Percentiles rank a stretch among this genome's conserved stretches.
Conservation (phyloP, 352 stramenopile genomes). For the Elongisporangium anandrum region DNA sequence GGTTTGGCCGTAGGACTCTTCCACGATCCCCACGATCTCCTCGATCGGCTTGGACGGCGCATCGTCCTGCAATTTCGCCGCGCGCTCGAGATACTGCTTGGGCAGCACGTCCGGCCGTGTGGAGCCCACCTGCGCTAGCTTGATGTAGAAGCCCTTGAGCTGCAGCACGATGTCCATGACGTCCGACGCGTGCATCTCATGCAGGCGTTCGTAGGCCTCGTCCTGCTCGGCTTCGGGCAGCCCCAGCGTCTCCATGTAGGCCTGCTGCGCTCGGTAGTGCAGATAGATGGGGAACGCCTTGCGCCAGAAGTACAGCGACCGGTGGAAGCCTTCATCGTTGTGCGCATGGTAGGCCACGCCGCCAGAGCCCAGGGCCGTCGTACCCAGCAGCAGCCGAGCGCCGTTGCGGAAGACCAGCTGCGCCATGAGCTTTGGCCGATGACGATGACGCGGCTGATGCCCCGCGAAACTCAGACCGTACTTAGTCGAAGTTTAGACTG, state of each 20-base stretch:
- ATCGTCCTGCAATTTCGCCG: conserved; percentile 74
- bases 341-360: conserved; percentile 57
- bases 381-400: conserved; percentile 50
- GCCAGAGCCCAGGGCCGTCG: conserved; percentile 33
- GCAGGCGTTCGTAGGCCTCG: conserved; percentile 64
- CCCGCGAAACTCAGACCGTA: too few relatives aligned
- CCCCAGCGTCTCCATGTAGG: conserved; percentile 60
- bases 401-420: conserved; percentile 52
- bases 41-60: conserved; percentile 67
- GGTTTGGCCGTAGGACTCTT: conserved; percentile 60
- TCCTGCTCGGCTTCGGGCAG: conserved; percentile 53
- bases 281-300: conserved; percentile 86
- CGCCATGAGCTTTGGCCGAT: conserved; percentile 11
- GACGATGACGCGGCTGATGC: not conserved
- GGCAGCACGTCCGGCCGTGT: conserved; percentile 79
- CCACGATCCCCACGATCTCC: conserved; percentile 75
- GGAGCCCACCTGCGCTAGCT: conserved; percentile 77
- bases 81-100: conserved; percentile 73
- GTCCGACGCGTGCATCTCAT: conserved; percentile 69
- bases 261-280: conserved; percentile 71
- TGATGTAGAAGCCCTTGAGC: conserved; percentile 88
- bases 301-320: conserved; percentile 83
- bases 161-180: conserved; percentile 81
- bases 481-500: too few relatives aligned
- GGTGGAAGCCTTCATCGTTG: conserved; percentile 73